A percentile compares a stretch with the other conserved stretches of the same genome.
phyloP scores from a whole-genome alignment of 1,284 basidiomycete species.

The Dichomitus squalens region DNA sequence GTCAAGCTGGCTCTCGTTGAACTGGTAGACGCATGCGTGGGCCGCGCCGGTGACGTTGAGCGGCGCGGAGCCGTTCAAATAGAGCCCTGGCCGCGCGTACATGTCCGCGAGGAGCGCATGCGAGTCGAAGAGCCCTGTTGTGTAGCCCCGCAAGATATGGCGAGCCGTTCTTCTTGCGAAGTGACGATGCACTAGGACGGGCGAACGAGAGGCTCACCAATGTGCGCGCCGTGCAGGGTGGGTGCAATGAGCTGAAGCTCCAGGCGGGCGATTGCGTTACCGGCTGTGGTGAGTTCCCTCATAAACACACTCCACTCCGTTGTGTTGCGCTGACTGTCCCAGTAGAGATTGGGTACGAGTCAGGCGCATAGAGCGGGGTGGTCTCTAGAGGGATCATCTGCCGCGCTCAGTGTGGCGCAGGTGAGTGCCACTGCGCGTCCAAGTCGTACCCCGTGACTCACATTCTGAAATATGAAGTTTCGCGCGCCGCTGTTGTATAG shows the following conservation, averaged over 20 bases:
- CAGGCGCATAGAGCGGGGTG: conserved; percentile 32
- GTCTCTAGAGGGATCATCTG: conserved; percentile 38
- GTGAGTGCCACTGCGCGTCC: too few species aligned
- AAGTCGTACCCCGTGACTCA: too few species aligned
- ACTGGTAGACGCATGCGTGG: conserved; percentile 1
- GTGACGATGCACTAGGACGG: too few species aligned
- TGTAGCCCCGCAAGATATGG: too few species aligned
- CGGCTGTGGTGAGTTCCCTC: conserved; percentile 34
- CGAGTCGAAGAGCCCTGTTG: conserved; percentile 51
- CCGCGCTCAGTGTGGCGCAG: too few species aligned
- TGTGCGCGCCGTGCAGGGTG: conserved; percentile 34
- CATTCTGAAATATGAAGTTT: conserved; percentile 51
- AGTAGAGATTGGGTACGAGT: conserved; percentile 31
- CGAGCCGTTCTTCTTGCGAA: too few species aligned
- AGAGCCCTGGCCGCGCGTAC: conserved; percentile 44
- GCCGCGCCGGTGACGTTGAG: conserved; percentile 49
- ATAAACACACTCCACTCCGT: conserved; percentile 33
- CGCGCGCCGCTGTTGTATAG: conserved; percentile 47
- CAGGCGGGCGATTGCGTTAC: conserved; percentile 35
- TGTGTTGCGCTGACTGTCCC: conserved; percentile 23
- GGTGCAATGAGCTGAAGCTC: conserved; percentile 33
- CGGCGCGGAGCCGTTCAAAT: conserved; percentile 59
- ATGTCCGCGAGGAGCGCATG: conserved; percentile 56
- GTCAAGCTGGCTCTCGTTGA: conserved; percentile 8
- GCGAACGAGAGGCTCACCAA: conserved; percentile 32